Evolutionary conservation across 2,329 filamentous ascomycete genomes (phyloP), one percentile per base, ranked within the genome.

Genomic region (Fusarium tricinctum): DNA sequence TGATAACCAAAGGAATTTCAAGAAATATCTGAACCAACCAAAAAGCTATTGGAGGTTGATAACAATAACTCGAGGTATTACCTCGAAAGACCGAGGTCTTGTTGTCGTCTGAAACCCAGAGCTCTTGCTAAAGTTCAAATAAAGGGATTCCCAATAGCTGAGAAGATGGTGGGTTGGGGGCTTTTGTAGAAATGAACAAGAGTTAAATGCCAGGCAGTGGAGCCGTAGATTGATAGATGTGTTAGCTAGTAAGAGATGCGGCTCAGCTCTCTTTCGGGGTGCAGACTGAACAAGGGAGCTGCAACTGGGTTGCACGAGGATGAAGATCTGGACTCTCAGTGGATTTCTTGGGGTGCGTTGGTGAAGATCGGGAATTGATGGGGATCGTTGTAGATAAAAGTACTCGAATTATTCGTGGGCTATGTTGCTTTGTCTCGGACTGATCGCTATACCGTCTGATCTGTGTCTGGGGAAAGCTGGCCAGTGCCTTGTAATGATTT

Each of bases 111-210:
- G 33, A 45, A 39, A 53, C 43, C 53, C 60, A 49, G 60, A 39
- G 44, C 39, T 63, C 43, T 35, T 49, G 48, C 58, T 35, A 60
- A 58, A 45, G 52, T 51, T 59, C 39, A 68, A 69, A 63, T 23
- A 44, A 35, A 63, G 43, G 58, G 42, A 55, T 56, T 57, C 57
- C n/a, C 45, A 40, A 50, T 42, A 62, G 39, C 44, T 51, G 45
- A 50, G 62, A 53, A 58, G 64, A 63, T 72, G 70, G 60, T 67
- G 60, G 67, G 69, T 40, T 63, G 72, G 72, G 68, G 70, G 70
- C 52, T 74, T 74, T 74, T 73, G 70, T 72, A 74, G 65, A 50
- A 66, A 58, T 48, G 53, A 62, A 62, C 43, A 38, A 48, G 39
- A 54, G 30, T 38, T 38, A 46, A 46, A 55, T 51, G 38, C 23